Conservation (phyloP, 2,329 filamentous ascomycete genomes). For the Ophiobolus disseminans region DNA sequence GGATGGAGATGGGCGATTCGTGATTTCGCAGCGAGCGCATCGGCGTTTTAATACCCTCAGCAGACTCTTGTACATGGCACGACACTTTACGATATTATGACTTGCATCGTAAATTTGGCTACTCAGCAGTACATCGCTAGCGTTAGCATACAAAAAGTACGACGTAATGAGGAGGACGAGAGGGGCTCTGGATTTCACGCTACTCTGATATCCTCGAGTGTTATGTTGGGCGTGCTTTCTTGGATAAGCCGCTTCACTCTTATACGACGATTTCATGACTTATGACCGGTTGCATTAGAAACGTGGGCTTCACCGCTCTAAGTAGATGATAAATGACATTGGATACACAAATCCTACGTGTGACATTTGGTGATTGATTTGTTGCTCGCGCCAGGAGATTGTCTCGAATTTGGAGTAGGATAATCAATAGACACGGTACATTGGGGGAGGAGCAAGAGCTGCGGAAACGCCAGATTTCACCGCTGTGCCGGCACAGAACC, state of each 20-base stretch:
- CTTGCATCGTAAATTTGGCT: slow-evolving; percentile 35
- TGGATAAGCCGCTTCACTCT: slow-evolving; percentile 42
- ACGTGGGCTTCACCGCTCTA: slow-evolving; percentile 5
- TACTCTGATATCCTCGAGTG: slow-evolving; percentile 44
- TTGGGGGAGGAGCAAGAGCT: too few relatives aligned
- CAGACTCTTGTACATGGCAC: slow-evolving; percentile 8
- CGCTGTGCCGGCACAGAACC: too few relatives aligned
- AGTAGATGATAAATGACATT: neutral
- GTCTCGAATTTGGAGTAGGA: too few relatives aligned
- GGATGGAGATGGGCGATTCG: slow-evolving; percentile 79
- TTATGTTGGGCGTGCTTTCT: slow-evolving; percentile 36
- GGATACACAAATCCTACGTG: too few relatives aligned
- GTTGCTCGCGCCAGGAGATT: too few relatives aligned
- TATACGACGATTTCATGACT: slow-evolving; percentile 45
- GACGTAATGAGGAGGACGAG: slow-evolving; percentile 7
- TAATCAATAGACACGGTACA: too few relatives aligned
- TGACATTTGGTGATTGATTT: too few relatives aligned
- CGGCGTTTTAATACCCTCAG: slow-evolving; percentile 8
- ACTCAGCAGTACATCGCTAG: slow-evolving; percentile 28
- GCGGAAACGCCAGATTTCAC: too few relatives aligned
- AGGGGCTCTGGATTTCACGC: slow-evolving; percentile 17
- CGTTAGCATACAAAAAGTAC: slow-evolving; percentile 21
- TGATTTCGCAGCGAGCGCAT: slow-evolving; percentile 50
- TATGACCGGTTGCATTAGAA: slow-evolving; percentile 25
- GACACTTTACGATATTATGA: slow-evolving; percentile 18